phyloP scores from a whole-genome alignment of 2,329 filamentous ascomycete genomes.

The Mariannaea elegans region DNA sequence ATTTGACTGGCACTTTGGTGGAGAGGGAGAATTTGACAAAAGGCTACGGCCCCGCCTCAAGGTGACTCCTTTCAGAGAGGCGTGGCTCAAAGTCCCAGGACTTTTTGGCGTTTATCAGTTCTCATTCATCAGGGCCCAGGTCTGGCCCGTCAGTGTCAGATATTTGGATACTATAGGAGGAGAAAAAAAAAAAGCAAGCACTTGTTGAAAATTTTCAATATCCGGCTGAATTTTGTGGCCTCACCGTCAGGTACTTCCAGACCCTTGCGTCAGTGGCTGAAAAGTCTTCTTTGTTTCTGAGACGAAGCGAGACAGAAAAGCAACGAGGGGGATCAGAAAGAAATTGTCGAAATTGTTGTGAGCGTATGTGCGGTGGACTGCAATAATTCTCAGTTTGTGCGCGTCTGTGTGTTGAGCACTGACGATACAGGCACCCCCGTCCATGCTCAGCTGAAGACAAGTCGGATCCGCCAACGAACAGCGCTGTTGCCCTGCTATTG shows the following conservation, averaged over 20 bases:
- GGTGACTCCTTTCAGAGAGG: constrained; percentile 30
- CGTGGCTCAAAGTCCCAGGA: constrained; percentile 1
- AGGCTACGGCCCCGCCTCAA: constrained; percentile 24
- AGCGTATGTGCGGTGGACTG: constrained; percentile 17
- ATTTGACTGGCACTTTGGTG: constrained; percentile 43
- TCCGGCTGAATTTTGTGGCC: constrained; percentile 17
- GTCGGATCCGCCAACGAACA: constrained; percentile 18
- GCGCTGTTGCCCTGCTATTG: constrained; percentile 14
- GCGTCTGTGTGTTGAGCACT: constrained; percentile 29
- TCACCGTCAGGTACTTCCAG: constrained; percentile 12
- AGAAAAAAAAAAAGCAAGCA: constrained; percentile 22
- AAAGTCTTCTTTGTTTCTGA: constrained; percentile 14
- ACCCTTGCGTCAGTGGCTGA: constrained; percentile 33
- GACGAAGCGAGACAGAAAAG: constrained; percentile 26
- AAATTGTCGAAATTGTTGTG: constrained; percentile 26
- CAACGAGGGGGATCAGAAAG: constrained; percentile 24
- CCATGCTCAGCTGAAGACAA: constrained; percentile 32
- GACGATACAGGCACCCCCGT: constrained; percentile 32
- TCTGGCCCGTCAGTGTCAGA: constrained; percentile 24
- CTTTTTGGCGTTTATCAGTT: constrained; percentile 19
- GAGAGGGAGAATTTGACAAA: constrained; percentile 16
- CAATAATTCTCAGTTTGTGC: constrained; percentile 22
- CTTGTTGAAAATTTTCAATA: not conserved
- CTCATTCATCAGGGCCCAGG: constrained; percentile 21
- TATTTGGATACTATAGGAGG: not conserved